phyloP scores from a whole-genome alignment of 768 basidiomycete species.

The Dendrothele bispora region DNA sequence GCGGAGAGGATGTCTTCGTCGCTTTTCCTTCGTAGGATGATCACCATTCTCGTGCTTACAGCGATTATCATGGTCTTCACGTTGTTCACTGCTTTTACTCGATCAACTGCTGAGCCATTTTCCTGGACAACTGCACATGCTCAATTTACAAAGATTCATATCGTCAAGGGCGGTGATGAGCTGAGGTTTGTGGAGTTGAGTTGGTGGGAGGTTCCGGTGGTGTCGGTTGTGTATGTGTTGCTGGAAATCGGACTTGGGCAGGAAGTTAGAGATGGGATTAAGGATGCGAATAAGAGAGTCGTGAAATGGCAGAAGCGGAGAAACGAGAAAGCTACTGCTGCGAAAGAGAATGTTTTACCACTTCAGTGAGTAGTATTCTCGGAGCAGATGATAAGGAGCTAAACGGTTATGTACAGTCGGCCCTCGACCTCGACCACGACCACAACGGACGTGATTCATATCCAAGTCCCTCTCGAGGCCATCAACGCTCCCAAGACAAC shows the following conservation, averaged over 20 bases:
- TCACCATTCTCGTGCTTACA: constrained; percentile 1
- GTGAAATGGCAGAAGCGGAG: too few relatives aligned
- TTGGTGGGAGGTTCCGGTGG: constrained; percentile 3
- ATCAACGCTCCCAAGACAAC: too few relatives aligned
- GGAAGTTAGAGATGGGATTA: constrained; percentile 2
- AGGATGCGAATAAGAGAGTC: not conserved
- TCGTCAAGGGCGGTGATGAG: constrained; percentile 3
- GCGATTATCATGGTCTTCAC: not conserved
- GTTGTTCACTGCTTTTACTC: constrained; percentile 1
- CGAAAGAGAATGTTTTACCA: too few relatives aligned
- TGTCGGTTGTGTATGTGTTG: constrained; percentile 3
- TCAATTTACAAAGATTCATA: not conserved
- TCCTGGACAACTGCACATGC: not conserved
- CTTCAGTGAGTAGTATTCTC: constrained; percentile 8
- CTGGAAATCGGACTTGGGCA: constrained; percentile 1
- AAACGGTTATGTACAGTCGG: not conserved
- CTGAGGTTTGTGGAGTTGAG: constrained; percentile 1
- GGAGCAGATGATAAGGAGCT: too few relatives aligned
- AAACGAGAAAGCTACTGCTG: too few relatives aligned
- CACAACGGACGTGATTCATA: too few relatives aligned
- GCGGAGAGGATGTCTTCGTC: not conserved
- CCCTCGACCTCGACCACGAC: not conserved
- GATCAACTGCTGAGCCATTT: constrained; percentile 1
- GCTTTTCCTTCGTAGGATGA: not conserved
- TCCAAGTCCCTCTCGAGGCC: too few relatives aligned